phyloP scores from a whole-genome alignment of 1,284 basidiomycete species.

The Ganoderma multipileum region DNA sequence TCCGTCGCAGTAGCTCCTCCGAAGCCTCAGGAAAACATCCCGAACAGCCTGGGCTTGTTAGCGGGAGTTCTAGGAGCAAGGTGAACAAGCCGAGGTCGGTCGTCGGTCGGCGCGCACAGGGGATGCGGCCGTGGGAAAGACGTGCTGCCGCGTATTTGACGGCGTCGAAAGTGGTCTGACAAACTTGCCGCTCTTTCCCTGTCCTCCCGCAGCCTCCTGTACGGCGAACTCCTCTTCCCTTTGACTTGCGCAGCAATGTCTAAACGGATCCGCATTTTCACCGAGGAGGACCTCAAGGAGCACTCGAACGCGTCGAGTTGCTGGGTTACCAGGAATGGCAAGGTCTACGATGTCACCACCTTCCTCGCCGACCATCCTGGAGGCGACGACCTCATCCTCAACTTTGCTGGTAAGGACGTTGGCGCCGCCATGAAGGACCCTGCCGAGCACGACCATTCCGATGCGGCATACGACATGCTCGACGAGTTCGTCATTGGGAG shows the following conservation, averaged over 20 bases:
- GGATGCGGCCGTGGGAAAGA: slow-evolving; percentile 22
- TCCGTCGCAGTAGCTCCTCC: background rate
- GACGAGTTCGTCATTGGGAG: slow-evolving; percentile 87
- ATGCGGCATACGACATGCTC: slow-evolving; percentile 92
- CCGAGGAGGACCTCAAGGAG: slow-evolving; percentile 69
- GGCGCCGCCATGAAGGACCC: slow-evolving; percentile 84
- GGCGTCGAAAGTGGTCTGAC: slow-evolving; percentile 23
- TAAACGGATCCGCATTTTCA: slow-evolving; percentile 76
- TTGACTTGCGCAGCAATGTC: slow-evolving; percentile 46
- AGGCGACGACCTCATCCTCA: slow-evolving; percentile 83
- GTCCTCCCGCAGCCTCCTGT: slow-evolving; percentile 25
- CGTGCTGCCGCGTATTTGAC: slow-evolving; percentile 11
- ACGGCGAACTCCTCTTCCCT: slow-evolving; percentile 6
- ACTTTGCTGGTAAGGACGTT: slow-evolving; percentile 87
- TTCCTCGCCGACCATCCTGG: slow-evolving; percentile 87
- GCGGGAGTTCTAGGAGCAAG: slow-evolving; percentile 21
- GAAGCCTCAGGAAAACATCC: background rate
- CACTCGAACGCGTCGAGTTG: slow-evolving; percentile 68
- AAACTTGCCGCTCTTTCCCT: slow-evolving; percentile 15
- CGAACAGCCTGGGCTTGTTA: background rate
- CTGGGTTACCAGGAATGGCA: slow-evolving; percentile 77
- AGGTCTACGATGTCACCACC: slow-evolving; percentile 81
- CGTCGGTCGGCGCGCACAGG: slow-evolving; percentile 16
- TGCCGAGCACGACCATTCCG: slow-evolving; percentile 91
- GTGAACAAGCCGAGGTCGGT: slow-evolving; percentile 16